Percentiles rank a stretch among this genome's conserved stretches.
Conservation (phyloP, 331 rosid species). For the Prunus yedoensis region DNA sequence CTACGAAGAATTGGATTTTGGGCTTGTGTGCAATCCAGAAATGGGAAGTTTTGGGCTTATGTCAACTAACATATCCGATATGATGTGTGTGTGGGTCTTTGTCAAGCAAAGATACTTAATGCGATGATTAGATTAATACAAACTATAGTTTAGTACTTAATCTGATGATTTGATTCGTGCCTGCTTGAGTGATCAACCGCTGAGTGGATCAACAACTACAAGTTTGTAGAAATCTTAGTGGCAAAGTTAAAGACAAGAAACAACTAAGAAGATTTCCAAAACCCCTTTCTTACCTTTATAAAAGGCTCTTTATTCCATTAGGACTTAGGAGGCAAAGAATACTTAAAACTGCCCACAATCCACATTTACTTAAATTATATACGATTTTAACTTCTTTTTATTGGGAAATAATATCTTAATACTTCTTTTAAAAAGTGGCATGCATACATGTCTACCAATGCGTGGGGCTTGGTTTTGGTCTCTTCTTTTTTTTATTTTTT, state of each 20-base stretch:
- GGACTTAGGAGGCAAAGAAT: slow-evolving; percentile 52
- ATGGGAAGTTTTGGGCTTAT: background rate
- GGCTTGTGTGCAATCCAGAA: background rate
- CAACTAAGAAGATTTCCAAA: slow-evolving; percentile 35
- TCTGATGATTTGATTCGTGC: slow-evolving; percentile 10
- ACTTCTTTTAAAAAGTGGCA: slow-evolving; percentile 45
- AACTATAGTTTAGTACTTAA: background rate
- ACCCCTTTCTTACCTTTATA: slow-evolving; percentile 36
- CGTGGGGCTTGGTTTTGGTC: slow-evolving; percentile 54
- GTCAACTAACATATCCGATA: background rate
- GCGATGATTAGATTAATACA: background rate
- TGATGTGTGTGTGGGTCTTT: too few relatives aligned
- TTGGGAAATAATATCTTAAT: slow-evolving; percentile 19
- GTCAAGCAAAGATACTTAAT: too few relatives aligned
- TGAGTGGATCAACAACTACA: slow-evolving; percentile 15
- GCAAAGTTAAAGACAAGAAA: slow-evolving; percentile 45
- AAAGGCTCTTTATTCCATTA: slow-evolving; percentile 46
- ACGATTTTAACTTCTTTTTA: slow-evolving; percentile 7
- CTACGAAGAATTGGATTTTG: background rate
- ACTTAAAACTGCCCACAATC: slow-evolving; percentile 2
- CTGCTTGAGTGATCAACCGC: slow-evolving; percentile 1
- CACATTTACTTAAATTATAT: background rate
- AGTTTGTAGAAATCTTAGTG: slow-evolving; percentile 31
- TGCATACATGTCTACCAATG: slow-evolving; percentile 38
- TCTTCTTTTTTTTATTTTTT: slow-evolving; percentile 34